These are phyloP conservation scores for Chalaropsis thielavioides DNA, from an alignment of 2,329 filamentous ascomycete genomes.

Conservation along the genomic window DNA sequence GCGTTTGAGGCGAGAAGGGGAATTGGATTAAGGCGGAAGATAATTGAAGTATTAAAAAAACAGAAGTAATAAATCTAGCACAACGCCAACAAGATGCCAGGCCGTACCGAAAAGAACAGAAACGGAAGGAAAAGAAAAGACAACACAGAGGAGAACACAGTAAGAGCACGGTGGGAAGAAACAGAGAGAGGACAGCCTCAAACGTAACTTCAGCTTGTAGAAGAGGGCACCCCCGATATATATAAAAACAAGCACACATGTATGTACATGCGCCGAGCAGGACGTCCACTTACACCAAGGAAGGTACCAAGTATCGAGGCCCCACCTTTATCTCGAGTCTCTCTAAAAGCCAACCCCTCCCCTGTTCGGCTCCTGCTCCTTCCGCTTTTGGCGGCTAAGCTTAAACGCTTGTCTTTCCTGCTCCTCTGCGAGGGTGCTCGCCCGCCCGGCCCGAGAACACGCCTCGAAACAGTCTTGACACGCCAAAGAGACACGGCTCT, in stretches of 20 bases:
- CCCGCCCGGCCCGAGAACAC: background rate
- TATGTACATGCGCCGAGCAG: too few relatives aligned
- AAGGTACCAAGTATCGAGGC: background rate
- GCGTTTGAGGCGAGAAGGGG: constrained; percentile 22
- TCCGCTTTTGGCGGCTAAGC: constrained; percentile 5
- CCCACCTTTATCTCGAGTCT: background rate
- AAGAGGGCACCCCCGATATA: background rate
- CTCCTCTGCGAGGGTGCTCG: background rate
- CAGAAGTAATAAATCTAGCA: constrained; percentile 22
- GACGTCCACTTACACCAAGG: background rate
- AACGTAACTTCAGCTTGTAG: background rate
- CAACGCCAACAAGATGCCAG: constrained; percentile 20
- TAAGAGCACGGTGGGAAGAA: background rate
- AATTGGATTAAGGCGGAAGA: constrained; percentile 20
- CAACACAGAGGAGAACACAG: constrained; percentile 8
- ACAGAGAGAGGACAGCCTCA: background rate
- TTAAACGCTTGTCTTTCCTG: background rate
- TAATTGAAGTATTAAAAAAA: constrained; percentile 21
- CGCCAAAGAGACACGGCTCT: background rate
- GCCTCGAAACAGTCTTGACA: constrained; percentile 9
- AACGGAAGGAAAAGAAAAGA: constrained; percentile 18
- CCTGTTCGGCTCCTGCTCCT: background rate
- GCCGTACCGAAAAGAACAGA: constrained; percentile 17
- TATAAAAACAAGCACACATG: too few relatives aligned
- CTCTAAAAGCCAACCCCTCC: background rate